Base-by-base conservation (phyloP, 371 early-diverging fungal species). In the Choanephora cucurbitarum region DNA sequence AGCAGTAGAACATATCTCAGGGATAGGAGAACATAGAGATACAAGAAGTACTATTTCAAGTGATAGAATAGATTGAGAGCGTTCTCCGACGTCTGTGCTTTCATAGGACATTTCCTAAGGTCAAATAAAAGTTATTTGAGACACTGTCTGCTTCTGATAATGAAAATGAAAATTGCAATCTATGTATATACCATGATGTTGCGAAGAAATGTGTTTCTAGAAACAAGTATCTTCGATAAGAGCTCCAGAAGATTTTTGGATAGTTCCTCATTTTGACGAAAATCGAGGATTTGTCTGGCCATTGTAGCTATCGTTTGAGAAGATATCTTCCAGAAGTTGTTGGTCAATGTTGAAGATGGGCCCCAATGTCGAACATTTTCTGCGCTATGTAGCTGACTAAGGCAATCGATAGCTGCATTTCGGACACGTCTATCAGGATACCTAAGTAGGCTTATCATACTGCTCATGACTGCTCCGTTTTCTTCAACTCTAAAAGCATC, bases 41-140 rank as follows among this genome's bases (percentile, higher is more conserved):
- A 91, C 83, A 6, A 91, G 64, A 17, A 93, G 71, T 1, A 88
- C 83, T 39, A 87, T 81, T 61, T 93, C 94, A 19, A 92, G 57
- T 0, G 86, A 79, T 1, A 89, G 77, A 33, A 80, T 71, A 2
- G 88, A 81, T 22, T 84, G 82, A 13, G 84, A 62, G n/a, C 89
- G 73, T 40, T 91, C 91, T 11, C 77, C 76, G 0, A 71, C 69
- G 10, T 79, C 79, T 23, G 76, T 64, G 5, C 75, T 85, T 52
- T 80, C 72, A 53, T 66, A 66, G 6, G 80, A 6, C 15, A 68
- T 51, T 1, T 81, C 80, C 71, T 75, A 49, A 21, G n/a, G n/a
- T n/a, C n/a, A n/a, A 58, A 56, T 19, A 48, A 11, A 41, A 1
- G 1, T 37, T 34, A 23, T 10, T 40, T 10, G 32, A 49, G 31